Conservation (phyloP, 2,329 filamentous ascomycete genomes). For the Botrytis fragariae region DNA sequence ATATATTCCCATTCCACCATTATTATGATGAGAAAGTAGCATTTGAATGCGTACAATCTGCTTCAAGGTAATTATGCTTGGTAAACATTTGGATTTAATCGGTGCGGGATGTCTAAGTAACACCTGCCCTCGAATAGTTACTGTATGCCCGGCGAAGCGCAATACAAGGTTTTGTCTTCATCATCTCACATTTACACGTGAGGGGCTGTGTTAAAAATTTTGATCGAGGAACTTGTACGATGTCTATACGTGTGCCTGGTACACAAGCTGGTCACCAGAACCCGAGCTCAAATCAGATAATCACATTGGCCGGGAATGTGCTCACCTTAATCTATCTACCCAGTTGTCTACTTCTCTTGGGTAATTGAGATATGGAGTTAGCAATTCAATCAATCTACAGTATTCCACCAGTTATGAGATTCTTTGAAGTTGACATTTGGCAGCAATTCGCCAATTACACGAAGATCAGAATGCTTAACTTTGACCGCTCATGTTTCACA, state of each 20-base stretch:
- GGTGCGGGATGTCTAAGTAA: not conserved
- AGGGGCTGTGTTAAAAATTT: not conserved
- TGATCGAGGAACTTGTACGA: not conserved
- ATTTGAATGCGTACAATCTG: not conserved
- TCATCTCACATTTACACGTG: fast-evolving
- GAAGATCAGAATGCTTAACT: not conserved
- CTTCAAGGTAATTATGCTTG: not conserved
- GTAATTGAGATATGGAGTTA: not conserved
- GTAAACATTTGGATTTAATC: not conserved
- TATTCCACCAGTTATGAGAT: not conserved
- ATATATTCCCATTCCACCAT: not conserved
- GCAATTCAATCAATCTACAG: not conserved
- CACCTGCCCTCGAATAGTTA: not conserved
- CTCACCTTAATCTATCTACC: not conserved
- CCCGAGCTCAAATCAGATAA: not conserved
- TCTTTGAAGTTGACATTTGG: not conserved
- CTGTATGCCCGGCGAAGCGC: not conserved
- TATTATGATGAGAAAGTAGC: not conserved
- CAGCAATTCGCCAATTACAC: fast-evolving
- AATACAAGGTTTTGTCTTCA: not conserved
- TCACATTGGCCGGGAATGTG: not conserved
- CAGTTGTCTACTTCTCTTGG: not conserved
- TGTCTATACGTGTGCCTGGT: not conserved
- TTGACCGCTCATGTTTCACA: not conserved
- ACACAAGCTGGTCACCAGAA: not conserved